Conservation (phyloP, 73 alveolate genomes). For the Breviolum minutum region DNA sequence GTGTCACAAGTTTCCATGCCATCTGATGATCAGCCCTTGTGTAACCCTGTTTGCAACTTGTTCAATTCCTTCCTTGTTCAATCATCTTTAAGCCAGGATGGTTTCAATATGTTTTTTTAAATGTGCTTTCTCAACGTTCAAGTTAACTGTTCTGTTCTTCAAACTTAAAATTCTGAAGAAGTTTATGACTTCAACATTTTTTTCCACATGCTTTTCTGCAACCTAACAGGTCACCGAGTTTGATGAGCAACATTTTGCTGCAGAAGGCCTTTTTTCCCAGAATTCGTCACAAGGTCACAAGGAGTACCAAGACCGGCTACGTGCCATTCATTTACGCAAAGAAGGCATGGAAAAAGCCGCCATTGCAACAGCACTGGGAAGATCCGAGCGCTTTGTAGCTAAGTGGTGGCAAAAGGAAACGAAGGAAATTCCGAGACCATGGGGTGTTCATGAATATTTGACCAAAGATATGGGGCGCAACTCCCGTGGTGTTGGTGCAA, state of each 20-base stretch:
- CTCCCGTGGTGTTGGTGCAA: conserved; percentile 39
- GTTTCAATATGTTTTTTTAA: too few species aligned
- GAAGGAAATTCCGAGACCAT: conserved; percentile 52
- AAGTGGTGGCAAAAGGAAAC: conserved; percentile 80
- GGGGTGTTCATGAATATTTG: conserved; percentile 75
- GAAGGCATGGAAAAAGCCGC: conserved; percentile 77
- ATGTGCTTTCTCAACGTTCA: too few species aligned
- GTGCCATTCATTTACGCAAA: conserved; percentile 78
- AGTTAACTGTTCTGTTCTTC: too few species aligned
- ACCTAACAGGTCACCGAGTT: conserved; percentile 66
- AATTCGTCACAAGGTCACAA: conserved; percentile 87
- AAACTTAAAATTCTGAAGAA: too few species aligned
- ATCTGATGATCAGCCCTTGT: too few species aligned
- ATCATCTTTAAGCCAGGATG: too few species aligned
- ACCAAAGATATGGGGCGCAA: conserved; percentile 83
- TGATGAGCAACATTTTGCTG: conserved; percentile 48
- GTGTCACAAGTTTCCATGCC: too few species aligned
- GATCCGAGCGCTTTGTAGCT: conserved; percentile 84
- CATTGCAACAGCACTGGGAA: conserved; percentile 62
- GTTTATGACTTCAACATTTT: too few species aligned
- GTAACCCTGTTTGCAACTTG: too few species aligned
- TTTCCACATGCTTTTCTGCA: too few species aligned
- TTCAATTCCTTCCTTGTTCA: too few species aligned
- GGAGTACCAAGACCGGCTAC: conserved; percentile 90
- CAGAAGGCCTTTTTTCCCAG: conserved; percentile 61